Conservation (phyloP, 768 basidiomycete species). For the Boletellus sp. region DNA sequence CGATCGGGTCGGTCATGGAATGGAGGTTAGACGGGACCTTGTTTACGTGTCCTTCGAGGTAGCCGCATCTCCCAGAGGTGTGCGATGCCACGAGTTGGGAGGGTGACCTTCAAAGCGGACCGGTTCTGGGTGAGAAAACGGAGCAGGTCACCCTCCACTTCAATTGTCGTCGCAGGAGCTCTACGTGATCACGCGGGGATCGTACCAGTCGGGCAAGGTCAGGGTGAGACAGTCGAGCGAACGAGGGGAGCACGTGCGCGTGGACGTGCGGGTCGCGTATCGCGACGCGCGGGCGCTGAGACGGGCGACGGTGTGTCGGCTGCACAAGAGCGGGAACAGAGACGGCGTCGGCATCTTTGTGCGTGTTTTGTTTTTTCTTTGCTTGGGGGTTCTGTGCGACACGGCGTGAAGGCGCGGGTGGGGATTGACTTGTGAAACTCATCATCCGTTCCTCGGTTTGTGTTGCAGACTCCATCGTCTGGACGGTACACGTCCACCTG, state of each 20-base stretch:
- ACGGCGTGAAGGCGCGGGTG: no score
- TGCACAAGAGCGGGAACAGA: constrained; percentile 23
- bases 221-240: constrained; percentile 12
- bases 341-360: constrained; percentile 40
- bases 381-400: neutral
- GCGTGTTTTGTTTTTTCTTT: constrained; percentile 4
- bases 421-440: no score
- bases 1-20: no score
- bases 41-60: no score
- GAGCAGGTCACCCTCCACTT: no score
- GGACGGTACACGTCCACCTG: neutral
- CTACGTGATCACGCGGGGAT: constrained; percentile 35
- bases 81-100: no score
- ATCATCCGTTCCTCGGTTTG: neutral
- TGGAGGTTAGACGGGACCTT: no score
- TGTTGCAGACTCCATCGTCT: constrained; percentile 15
- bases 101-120: no score
- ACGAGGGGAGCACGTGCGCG: constrained; percentile 16
- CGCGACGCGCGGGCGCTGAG: constrained; percentile 18
- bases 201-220: constrained; percentile 21
- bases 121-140: no score
- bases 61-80: no score
- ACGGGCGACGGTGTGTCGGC: constrained; percentile 30
- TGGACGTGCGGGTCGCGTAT: constrained; percentile 33
- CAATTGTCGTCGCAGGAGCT: constrained; percentile 28